A percentile compares a stretch with the other conserved stretches of the same genome.
These are phyloP conservation scores for Erysimum cheiri DNA, from an alignment of 441 rosid species.

Conservation along the genomic window DNA sequence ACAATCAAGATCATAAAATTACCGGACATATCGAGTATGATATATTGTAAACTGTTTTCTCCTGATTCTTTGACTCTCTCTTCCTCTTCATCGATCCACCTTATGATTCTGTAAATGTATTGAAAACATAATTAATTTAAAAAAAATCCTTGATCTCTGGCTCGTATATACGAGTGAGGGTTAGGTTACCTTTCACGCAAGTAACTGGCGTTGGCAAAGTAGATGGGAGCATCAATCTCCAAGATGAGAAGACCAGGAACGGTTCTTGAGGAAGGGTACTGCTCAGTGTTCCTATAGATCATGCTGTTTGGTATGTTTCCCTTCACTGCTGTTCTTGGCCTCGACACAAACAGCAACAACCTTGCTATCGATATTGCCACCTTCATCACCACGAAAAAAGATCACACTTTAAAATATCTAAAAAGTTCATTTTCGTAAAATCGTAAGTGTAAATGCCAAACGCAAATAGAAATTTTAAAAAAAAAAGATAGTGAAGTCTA, in stretches of 20 bases:
- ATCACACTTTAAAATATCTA: not conserved
- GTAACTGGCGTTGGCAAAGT: constrained; percentile 89
- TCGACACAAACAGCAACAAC: constrained; percentile 79
- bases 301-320: constrained; percentile 85
- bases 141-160: constrained; percentile 1
- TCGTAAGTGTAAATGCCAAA: not conserved
- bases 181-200: constrained; percentile 79
- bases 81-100: constrained; percentile 97
- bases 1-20: constrained; percentile 13
- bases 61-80: constrained; percentile 61
- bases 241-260: constrained; percentile 84
- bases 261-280: constrained; percentile 63
- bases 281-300: constrained; percentile 81
- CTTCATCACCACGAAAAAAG: constrained; percentile 48
- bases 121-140: not conserved
- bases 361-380: constrained; percentile 77
- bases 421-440: no score
- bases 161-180: not conserved
- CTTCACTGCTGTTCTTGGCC: constrained; percentile 75
- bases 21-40: constrained; percentile 86
- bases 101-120: constrained; percentile 55
- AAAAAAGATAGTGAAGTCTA: not conserved
- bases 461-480: not conserved
- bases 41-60: constrained; percentile 66
- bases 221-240: constrained; percentile 90